Evolutionary conservation across 441 rosid species (phyloP).

Genomic region (Brassica hybrid): DNA sequence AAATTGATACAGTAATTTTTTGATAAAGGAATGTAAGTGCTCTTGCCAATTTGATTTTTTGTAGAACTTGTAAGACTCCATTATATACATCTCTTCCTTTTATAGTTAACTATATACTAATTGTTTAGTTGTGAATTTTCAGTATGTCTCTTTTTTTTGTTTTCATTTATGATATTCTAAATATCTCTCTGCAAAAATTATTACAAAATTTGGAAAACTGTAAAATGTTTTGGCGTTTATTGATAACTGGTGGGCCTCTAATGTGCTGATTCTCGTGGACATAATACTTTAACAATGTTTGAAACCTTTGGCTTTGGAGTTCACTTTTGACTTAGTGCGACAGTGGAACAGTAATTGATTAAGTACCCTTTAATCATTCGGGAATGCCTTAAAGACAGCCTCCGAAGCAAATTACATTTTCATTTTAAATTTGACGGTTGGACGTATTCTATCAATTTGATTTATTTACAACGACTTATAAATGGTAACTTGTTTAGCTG

Average conservation of each 20-base stretch:
- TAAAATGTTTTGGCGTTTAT: slow-evolving; percentile 9
- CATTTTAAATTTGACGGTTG: too few relatives aligned
- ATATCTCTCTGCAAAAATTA: not conserved
- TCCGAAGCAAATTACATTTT: too few relatives aligned
- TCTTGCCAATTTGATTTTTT: not conserved
- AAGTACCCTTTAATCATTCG: slow-evolving; percentile 37
- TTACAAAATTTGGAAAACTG: not conserved
- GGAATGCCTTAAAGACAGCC: not conserved
- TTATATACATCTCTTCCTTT: not conserved
- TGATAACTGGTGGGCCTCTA: slow-evolving; percentile 38
- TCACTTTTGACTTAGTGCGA: slow-evolving; percentile 45
- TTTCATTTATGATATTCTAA: not conserved
- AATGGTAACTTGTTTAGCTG: slow-evolving; percentile 6
- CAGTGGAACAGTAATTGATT: slow-evolving; percentile 36
- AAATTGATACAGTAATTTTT: not conserved
- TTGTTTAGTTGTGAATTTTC: not conserved
- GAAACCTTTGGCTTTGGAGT: slow-evolving; percentile 41
- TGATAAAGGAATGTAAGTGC: not conserved
- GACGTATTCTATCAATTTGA: not conserved
- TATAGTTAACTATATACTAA: not conserved
- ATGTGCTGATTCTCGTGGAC: slow-evolving; percentile 31
- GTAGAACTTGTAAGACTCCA: not conserved
- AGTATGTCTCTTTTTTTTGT: not conserved
- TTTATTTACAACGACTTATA: slow-evolving; percentile 7
- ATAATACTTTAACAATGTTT: slow-evolving; percentile 35